Evolutionary conservation across 345 rosid genomes (phyloP), one percentile per base, ranked within the genome.

Genomic region (Eucalyptus viminalis): DNA sequence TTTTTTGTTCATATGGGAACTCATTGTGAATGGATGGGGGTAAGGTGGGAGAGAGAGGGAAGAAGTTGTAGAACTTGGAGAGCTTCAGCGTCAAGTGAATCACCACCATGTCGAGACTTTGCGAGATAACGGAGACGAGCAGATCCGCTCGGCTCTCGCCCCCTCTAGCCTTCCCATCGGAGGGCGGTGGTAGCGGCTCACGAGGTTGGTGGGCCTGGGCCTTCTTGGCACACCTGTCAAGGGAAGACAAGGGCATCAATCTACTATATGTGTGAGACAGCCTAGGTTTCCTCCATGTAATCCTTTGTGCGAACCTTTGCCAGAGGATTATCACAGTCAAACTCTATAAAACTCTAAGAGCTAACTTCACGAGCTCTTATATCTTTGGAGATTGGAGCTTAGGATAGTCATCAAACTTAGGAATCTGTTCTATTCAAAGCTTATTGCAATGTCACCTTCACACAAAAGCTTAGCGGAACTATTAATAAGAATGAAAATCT

Each of bases 201-300:
- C 0, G 2, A 0, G 0, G 0, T 51, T 17, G 22, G 54, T 51
- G 54, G 54, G 4, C 54, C 0, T 2, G 0, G 1, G 54, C 54
- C 54, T 51, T 51, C 54, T 17, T 51, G 9, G 54, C 54, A 7
- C 2, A 0, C 54, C 0, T 0, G 4, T 51, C 4, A 1, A 17
- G 22, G 9, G 54, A 17, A 51, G 1, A 51, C 4, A 17, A 0
- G 4, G 54, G 22, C 0, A 51, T 0, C 0, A 0, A 51, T 51
- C 54, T 51, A 51, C 1, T 17, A 0, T 1, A 51, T 4, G 0
- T 51, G 54, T 51, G 54, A 17, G 54, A 17, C 0, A 1, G 22
- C 54, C 22, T 17, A 17, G 9, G 22, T 9, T 51, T 51, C 21
- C 54, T 51, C 54, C 2, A 0, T 51, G 54, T 51, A 51, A 51